Evolutionary conservation across 345 rosid species (phyloP).

Genomic region (Kernera saxatilis): DNA sequence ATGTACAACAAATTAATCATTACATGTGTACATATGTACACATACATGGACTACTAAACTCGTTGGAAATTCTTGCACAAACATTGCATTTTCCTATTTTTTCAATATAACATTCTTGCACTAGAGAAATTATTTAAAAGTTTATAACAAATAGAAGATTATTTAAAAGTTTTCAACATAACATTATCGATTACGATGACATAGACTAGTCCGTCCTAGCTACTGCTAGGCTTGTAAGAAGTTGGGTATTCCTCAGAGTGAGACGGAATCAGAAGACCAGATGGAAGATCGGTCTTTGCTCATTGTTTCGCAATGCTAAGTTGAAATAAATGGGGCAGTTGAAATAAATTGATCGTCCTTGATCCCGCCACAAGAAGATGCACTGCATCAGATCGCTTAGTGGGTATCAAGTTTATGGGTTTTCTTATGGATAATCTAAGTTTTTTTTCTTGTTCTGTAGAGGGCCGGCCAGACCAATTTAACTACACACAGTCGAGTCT

Average conservation of each 20-base stretch:
- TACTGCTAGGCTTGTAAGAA: slow-evolving; percentile 51
- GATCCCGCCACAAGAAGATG: no score
- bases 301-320: slow-evolving; percentile 90
- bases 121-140: no score
- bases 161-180: not conserved
- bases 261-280: slow-evolving; percentile 48
- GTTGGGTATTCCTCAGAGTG: slow-evolving; percentile 67
- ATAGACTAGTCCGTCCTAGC: slow-evolving; percentile 64
- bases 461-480: no score
- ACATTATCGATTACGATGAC: slow-evolving; percentile 75
- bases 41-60: slow-evolving; percentile 36
- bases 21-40: slow-evolving; percentile 34
- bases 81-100: slow-evolving; percentile 48
- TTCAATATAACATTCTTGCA: not conserved
- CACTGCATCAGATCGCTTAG: no score
- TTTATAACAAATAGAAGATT: no score
- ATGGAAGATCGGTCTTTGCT: slow-evolving; percentile 49
- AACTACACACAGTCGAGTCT: no score
- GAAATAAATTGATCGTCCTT: no score
- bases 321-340: no score
- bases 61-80: slow-evolving; percentile 79
- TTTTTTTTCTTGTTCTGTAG: no score
- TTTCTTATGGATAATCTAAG: no score
- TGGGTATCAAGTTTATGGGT: no score
- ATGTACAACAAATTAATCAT: slow-evolving; percentile 20